Base-by-base conservation (phyloP, 805 yeast species). In the Metschnikowia borealis region DNA sequence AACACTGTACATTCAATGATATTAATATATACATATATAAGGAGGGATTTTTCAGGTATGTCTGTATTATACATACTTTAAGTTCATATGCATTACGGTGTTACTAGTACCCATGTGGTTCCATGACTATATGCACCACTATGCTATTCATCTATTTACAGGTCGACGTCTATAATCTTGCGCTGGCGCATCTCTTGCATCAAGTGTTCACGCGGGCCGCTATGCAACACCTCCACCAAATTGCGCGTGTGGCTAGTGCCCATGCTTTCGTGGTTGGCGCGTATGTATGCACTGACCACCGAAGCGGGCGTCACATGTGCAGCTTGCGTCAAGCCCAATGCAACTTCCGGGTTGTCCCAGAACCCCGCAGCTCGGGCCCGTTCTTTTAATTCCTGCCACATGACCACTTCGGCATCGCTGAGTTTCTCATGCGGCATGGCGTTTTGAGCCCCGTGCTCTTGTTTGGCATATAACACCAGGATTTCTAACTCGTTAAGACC, bases 401-500 rank as follows among this genome's bases (percentile, higher is more conserved):
- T 15, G 6, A 14, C 13, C 3, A 23, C 15, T 26, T 44, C 46
- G 18, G 34, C 33, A 6, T 11, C 15, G 14, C 23, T 23, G 39
- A 44, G 40, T 13, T 36, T 34, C 14, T 36, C 34, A 17, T 44
- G 20, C 14, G 46, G 46, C 46, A 44, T 44, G 46, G 46, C 17
- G 26, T 35, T 23, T 6, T 23, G 33, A 15, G 17, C 26, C 29
- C 31, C 8, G 21, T 35, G 34, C 39, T 7, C 8, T 5, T 20
- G 39, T 7, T 47, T 50, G 41, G 41, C 31, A 29, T 52, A 41
- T 6, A 58, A 34, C 10, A 50, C 48, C 7, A 38, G 45, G 5
- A 55, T 59, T 48, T 58, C 61, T 14, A 53, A 26, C 6, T 45
- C 49, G 15, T 40, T 53, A 18, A 58, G 47, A 14, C 32, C 39